Percentiles rank a stretch among this genome's conserved stretches.
These are phyloP conservation scores for Saitozyma sp. DNA, from an alignment of 768 basidiomycete species.

Conservation along the genomic window DNA sequence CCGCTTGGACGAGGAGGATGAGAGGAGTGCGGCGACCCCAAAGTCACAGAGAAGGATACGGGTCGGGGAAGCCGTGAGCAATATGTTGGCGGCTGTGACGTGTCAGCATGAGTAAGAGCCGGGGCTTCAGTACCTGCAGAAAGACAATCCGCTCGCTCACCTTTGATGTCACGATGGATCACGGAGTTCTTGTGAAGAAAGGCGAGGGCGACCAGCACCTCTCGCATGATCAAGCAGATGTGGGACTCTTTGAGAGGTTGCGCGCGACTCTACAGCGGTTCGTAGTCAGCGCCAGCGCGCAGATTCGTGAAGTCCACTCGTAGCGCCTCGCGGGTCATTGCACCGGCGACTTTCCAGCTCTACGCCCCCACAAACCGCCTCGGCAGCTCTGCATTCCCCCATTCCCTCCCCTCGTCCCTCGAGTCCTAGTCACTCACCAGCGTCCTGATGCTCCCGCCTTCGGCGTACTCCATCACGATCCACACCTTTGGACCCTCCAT, in stretches of 20 bases:
- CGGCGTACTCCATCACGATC: conserved; percentile 98
- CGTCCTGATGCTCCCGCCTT: conserved; percentile 89
- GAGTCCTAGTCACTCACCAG: conserved; percentile 55
- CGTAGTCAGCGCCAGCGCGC: no score
- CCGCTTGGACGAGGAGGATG: conserved; percentile 75
- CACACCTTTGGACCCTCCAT: conserved; percentile 93
- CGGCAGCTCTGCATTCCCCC: background rate
- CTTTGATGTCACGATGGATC: conserved; percentile 95
- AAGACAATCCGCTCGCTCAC: no score
- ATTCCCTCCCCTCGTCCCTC: background rate
- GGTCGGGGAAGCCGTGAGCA: conserved; percentile 74
- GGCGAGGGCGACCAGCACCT: conserved; percentile 78
- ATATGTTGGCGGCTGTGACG: conserved; percentile 76
- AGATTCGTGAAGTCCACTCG: no score
- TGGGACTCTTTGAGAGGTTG: conserved; percentile 82
- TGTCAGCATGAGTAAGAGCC: background rate
- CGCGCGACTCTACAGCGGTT: conserved; percentile 68
- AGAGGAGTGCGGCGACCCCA: conserved; percentile 89
- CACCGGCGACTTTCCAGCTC: no score
- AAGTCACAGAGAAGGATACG: conserved; percentile 98
- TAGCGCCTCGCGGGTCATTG: no score
- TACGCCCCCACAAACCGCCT: no score
- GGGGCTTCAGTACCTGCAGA: background rate
- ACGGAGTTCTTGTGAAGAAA: conserved; percentile 92
- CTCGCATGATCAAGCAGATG: conserved; percentile 80